These are phyloP conservation scores for Blastobotrys capitulatus DNA, from an alignment of 1,139 yeast genomes.

Conservation along the genomic window DNA sequence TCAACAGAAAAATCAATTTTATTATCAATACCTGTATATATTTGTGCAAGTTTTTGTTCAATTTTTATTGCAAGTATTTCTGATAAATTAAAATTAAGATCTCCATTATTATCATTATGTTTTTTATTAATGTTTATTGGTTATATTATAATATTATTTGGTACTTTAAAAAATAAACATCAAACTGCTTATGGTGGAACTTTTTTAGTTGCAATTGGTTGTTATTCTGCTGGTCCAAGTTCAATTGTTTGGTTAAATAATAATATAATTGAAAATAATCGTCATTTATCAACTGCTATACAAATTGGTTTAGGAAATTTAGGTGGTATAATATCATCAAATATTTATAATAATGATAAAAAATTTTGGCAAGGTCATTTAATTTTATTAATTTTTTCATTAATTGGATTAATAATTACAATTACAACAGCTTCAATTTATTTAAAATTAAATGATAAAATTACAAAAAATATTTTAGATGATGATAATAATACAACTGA, in stretches of 20 bases:
- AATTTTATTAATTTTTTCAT: slow-evolving; percentile 21
- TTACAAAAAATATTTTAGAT: neutral
- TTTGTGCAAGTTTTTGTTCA: slow-evolving; percentile 33
- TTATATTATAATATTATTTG: slow-evolving; percentile 19
- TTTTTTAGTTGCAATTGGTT: slow-evolving; percentile 35
- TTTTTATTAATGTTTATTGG: slow-evolving; percentile 33
- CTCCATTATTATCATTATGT: slow-evolving; percentile 34
- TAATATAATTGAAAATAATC: slow-evolving; percentile 36
- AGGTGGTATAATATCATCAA: slow-evolving; percentile 39
- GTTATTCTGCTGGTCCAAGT: slow-evolving; percentile 37
- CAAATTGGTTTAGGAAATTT: slow-evolving; percentile 41
- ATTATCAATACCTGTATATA: slow-evolving; percentile 35
- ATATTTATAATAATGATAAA: slow-evolving; percentile 33
- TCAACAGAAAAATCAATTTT: slow-evolving; percentile 25
- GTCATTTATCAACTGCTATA: slow-evolving; percentile 39
- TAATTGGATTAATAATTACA: slow-evolving; percentile 15
- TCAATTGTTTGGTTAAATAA: slow-evolving; percentile 38
- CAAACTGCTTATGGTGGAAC: slow-evolving; percentile 32
- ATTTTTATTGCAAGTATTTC: slow-evolving; percentile 32
- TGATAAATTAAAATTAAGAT: slow-evolving; percentile 32
- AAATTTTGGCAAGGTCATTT: slow-evolving; percentile 33
- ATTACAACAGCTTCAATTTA: neutral
- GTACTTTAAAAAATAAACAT: slow-evolving; percentile 8
- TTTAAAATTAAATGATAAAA: neutral
- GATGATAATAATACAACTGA: neutral